These are phyloP conservation scores for Pseudocercospora macadamiae DNA, from an alignment of 2,329 filamentous ascomycete species.

Conservation along the genomic window DNA sequence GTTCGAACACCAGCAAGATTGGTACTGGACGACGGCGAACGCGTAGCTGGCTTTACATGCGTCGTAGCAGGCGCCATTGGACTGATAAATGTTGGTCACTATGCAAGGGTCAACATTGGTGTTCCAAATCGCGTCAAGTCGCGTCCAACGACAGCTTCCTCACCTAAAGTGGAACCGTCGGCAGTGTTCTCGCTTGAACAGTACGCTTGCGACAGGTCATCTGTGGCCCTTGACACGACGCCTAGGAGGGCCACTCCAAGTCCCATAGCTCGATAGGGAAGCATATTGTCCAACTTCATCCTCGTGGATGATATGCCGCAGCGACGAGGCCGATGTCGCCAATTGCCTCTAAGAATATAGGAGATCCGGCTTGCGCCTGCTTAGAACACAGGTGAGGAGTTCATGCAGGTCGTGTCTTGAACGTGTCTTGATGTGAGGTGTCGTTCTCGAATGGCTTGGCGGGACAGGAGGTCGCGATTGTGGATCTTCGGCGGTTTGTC, in stretches of 20 bases:
- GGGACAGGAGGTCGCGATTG: constrained; percentile 14
- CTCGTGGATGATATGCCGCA: constrained; percentile 6
- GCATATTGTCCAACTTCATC: constrained; percentile 32
- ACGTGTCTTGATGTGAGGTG: neutral
- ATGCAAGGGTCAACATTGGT: constrained; percentile 21
- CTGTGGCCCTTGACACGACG: constrained; percentile 17
- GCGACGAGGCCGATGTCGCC: neutral
- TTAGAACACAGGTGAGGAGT: constrained; percentile 11
- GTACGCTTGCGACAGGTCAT: constrained; percentile 41
- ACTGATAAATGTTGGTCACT: constrained; percentile 55
- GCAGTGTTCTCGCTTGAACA: constrained; percentile 52
- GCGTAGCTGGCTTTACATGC: constrained; percentile 63
- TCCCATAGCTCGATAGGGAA: constrained; percentile 30
- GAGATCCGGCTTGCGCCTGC: constrained; percentile 14
- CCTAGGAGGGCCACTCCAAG: constrained; percentile 20
- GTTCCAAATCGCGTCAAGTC: constrained; percentile 6
- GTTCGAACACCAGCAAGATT: constrained; percentile 75
- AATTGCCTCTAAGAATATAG: constrained; percentile 17
- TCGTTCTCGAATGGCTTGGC: constrained; percentile 19
- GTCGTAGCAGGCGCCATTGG: constrained; percentile 68
- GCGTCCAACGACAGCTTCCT: constrained; percentile 5
- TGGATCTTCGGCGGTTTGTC: neutral
- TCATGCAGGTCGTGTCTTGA: constrained; percentile 18
- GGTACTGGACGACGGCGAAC: constrained; percentile 68
- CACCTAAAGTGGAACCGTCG: constrained; percentile 40